Percentiles rank a stretch among this genome's conserved stretches.
These are phyloP conservation scores for Trichoderma sp. DNA, from an alignment of 2,329 filamentous ascomycete species.

Conservation along the genomic window DNA sequence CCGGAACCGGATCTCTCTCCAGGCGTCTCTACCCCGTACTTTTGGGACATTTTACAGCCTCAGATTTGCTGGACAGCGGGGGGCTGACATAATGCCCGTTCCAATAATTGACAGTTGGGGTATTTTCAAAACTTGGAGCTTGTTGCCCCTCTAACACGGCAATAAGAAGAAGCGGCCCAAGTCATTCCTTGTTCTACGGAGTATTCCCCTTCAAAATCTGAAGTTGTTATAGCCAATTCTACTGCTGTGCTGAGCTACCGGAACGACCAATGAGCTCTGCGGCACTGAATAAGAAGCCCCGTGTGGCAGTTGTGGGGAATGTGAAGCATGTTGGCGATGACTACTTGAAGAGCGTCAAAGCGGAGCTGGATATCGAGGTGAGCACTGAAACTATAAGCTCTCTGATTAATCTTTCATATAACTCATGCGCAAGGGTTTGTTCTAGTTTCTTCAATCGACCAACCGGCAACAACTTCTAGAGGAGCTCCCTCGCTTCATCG, in stretches of 20 bases:
- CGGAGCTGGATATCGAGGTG: constrained; percentile 30
- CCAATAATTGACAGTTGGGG: neutral
- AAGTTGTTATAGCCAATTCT: neutral
- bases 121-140: neutral
- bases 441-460: constrained; percentile 36
- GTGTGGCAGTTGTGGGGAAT: constrained; percentile 44
- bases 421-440: neutral
- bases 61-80: neutral
- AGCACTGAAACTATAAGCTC: neutral
- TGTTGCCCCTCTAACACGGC: neutral
- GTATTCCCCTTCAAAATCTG: neutral
- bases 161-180: neutral
- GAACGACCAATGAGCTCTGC: neutral
- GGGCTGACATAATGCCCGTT: neutral
- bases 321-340: constrained; percentile 42
- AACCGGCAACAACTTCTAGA: constrained; percentile 40
- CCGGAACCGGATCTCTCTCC: neutral
- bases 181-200: neutral
- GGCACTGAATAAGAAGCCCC: constrained; percentile 34
- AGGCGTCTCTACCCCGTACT: neutral
- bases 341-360: constrained; percentile 42
- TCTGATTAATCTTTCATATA: neutral
- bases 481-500: constrained; percentile 39
- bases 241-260: neutral
- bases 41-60: neutral